Evolutionary conservation across 192 early-diverging fungal species (phyloP).

Genomic region (Linderina pennispora): DNA sequence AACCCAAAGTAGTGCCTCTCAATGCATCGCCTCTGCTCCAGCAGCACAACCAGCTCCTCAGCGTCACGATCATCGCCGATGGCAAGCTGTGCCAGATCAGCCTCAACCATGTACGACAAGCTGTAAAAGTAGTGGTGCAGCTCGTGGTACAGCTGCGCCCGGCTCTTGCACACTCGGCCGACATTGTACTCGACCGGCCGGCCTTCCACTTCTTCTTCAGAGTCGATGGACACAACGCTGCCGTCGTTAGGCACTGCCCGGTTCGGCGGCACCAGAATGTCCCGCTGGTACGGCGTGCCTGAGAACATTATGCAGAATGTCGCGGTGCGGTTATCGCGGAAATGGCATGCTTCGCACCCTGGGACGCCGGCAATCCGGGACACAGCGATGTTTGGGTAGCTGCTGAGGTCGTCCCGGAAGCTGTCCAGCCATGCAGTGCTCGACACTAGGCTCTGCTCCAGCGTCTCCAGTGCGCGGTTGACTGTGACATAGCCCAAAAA

Average conservation of each 20-base stretch:
- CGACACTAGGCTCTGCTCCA: conserved; percentile 37
- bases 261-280: conserved; percentile 16
- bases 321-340: conserved; percentile 32
- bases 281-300: conserved; percentile 22
- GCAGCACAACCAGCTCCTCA: conserved; percentile 25
- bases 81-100: conserved; percentile 4
- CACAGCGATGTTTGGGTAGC: conserved; percentile 13
- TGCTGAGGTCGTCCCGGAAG: conserved; percentile 19
- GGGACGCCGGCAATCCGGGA: conserved; percentile 7
- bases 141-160: conserved; percentile 28
- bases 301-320: conserved; percentile 24
- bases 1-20: conserved; percentile 20
- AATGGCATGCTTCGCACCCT: conserved; percentile 42
- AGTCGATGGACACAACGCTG: not conserved
- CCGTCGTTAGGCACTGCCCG: not conserved
- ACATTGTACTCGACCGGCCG: conserved; percentile 21
- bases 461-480: conserved; percentile 22
- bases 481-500: conserved; percentile 37
- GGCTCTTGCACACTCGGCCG: conserved; percentile 19
- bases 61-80: conserved; percentile 1
- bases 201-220: not conserved
- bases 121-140: conserved; percentile 40
- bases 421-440: conserved; percentile 37
- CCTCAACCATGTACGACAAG: conserved; percentile 14
- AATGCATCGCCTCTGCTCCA: conserved; percentile 17